phyloP scores from a whole-genome alignment of 441 rosid genomes.

The Omphalea diandra region DNA sequence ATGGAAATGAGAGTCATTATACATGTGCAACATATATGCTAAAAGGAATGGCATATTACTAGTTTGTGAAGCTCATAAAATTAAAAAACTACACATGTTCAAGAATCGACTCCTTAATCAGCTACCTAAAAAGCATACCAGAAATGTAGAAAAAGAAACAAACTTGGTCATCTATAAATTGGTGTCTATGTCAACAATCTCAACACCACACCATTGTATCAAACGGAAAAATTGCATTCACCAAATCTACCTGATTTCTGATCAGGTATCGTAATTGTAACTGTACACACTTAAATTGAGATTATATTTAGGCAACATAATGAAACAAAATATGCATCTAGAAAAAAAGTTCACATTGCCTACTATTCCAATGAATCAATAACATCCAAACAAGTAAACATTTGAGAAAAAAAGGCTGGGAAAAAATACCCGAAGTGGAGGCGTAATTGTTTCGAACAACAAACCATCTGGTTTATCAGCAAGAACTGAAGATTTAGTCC shows the following conservation, averaged over 20 bases:
- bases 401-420: not conserved
- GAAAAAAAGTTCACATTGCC: not conserved
- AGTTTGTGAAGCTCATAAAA: not conserved
- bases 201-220: not conserved
- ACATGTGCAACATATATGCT: not conserved
- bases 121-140: conserved; percentile 2
- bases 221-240: not conserved
- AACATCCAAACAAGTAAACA: not conserved
- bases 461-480: conserved; percentile 83
- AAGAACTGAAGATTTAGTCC: conserved; percentile 92
- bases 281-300: not conserved
- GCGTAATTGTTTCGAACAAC: conserved; percentile 76
- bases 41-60: not conserved
- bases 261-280: not conserved
- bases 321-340: not conserved
- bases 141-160: not conserved
- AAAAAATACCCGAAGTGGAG: conserved; percentile 62
- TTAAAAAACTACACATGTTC: not conserved
- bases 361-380: not conserved
- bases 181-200: not conserved
- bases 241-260: not conserved
- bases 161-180: not conserved
- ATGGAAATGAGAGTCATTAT: not conserved
- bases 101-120: not conserved
- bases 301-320: not conserved